phyloP scores from a whole-genome alignment of 257 asterid genomes.

The Apocynum venetum region DNA sequence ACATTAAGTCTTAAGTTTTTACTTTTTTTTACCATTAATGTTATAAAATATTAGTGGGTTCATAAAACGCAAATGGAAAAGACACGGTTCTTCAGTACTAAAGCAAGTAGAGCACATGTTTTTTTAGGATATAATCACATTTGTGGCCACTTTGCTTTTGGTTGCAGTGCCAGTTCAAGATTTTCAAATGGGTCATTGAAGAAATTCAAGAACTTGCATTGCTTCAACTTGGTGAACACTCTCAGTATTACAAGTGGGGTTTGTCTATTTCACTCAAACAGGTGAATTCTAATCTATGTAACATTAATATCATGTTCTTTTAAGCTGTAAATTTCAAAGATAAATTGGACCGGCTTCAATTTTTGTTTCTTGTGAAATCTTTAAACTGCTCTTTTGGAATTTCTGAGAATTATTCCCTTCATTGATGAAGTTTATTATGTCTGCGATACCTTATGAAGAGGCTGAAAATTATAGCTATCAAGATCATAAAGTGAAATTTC shows the following conservation, averaged over 20 bases:
- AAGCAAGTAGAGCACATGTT: neutral
- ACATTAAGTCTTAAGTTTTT: neutral
- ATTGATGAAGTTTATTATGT: neutral
- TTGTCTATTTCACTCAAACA: constrained; percentile 29
- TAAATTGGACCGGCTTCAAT: neutral
- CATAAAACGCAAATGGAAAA: constrained; percentile 7
- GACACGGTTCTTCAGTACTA: neutral
- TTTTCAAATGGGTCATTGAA: constrained; percentile 30
- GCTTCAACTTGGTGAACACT: constrained; percentile 7
- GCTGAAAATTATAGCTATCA: neutral
- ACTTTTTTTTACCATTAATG: neutral
- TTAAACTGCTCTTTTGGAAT: neutral
- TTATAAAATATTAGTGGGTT: constrained; percentile 2
- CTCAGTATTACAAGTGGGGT: constrained; percentile 4
- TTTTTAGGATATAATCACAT: neutral
- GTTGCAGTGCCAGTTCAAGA: constrained; percentile 18
- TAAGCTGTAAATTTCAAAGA: neutral
- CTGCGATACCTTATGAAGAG: neutral
- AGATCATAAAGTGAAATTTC: neutral
- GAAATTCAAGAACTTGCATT: constrained; percentile 21
- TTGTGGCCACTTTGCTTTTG: neutral
- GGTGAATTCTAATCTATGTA: constrained; percentile 27
- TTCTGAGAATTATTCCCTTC: neutral
- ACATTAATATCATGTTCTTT: neutral
- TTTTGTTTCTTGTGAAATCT: neutral